phyloP scores from a whole-genome alignment of 805 yeast species.

The Kazachstania bromeliacearum region DNA sequence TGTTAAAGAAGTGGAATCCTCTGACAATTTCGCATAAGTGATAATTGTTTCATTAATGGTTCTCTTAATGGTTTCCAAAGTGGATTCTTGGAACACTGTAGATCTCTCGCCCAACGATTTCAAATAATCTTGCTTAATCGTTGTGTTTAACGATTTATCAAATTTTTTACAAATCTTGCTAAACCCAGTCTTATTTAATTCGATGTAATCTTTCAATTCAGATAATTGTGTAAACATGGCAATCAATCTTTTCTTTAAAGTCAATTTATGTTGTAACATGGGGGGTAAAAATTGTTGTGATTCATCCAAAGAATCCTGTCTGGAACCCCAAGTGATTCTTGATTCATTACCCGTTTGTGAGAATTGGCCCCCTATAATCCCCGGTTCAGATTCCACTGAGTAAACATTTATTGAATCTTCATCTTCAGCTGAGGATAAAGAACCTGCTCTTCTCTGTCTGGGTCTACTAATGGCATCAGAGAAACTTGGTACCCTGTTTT shows the following conservation, averaged over 20 bases:
- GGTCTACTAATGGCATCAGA: neutral
- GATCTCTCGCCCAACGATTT: conserved; percentile 37
- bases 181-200: conserved; percentile 81
- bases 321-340: conserved; percentile 1
- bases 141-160: conserved; percentile 67
- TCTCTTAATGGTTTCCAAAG: conserved; percentile 40
- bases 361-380: no score
- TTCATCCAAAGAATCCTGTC: neutral
- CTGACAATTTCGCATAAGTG: conserved; percentile 43
- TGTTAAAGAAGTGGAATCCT: conserved; percentile 8
- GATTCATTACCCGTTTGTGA: no score
- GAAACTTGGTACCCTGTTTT: conserved; percentile 7
- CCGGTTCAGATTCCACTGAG: neutral
- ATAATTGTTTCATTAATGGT: conserved; percentile 45
- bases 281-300: conserved; percentile 4
- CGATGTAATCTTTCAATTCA: conserved; percentile 75
- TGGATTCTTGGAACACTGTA: conserved; percentile 43
- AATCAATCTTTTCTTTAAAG: conserved; percentile 56
- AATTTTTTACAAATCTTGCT: conserved; percentile 85
- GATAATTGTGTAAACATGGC: conserved; percentile 64
- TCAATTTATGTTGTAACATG: conserved; percentile 34
- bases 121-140: conserved; percentile 52
- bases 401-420: neutral
- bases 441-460: neutral
- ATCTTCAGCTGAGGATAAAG: neutral